These are phyloP conservation scores for Pleurotus pulmonarius DNA, from an alignment of 768 basidiomycete species.

Conservation along the genomic window DNA sequence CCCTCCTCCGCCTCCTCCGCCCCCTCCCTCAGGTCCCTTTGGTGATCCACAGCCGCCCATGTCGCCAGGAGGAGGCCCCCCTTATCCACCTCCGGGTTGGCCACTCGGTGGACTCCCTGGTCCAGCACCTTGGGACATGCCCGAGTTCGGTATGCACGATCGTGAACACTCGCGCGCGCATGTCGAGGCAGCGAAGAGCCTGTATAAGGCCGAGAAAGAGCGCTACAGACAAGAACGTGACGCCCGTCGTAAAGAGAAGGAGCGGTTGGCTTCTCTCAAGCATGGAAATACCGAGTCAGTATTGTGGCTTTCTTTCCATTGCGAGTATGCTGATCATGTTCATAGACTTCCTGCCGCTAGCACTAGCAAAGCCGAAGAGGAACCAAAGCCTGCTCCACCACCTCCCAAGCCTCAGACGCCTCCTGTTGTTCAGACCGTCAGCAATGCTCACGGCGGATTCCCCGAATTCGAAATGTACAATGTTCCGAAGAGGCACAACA, in stretches of 20 bases:
- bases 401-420: constrained; percentile 9
- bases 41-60: neutral
- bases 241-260: constrained; percentile 36
- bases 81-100: neutral
- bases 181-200: constrained; percentile 62
- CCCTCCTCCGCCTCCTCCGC: constrained; percentile 12
- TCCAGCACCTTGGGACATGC: neutral
- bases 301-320: no score
- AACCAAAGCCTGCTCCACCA: constrained; percentile 11
- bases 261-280: constrained; percentile 7
- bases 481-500: constrained; percentile 47
- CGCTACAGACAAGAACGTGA: constrained; percentile 59
- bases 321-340: no score
- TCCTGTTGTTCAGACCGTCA: constrained; percentile 45
- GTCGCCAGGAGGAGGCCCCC: constrained; percentile 8
- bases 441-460: constrained; percentile 56
- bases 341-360: no score
- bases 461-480: constrained; percentile 64
- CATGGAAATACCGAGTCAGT: neutral
- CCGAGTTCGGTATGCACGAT: constrained; percentile 17
- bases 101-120: constrained; percentile 15
- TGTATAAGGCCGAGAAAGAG: constrained; percentile 70
- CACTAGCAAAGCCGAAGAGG: neutral
- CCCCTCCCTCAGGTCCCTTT: constrained; percentile 13
- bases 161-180: constrained; percentile 38